Percentiles rank a stretch among this genome's conserved stretches.
phyloP scores from a whole-genome alignment of 2,329 filamentous ascomycete genomes.

The Calonectria hawksworthii region DNA sequence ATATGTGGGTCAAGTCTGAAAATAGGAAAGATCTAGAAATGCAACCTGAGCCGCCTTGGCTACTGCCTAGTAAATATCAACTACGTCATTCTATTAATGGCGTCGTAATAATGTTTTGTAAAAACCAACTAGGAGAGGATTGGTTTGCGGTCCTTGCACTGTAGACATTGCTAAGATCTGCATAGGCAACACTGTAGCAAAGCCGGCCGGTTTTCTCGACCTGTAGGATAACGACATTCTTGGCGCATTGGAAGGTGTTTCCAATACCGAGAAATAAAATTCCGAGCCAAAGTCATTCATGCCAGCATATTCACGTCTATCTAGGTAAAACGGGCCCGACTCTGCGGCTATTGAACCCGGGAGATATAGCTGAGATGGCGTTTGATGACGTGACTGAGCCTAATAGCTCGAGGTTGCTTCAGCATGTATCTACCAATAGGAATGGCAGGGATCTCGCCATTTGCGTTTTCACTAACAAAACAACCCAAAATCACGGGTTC shows the following conservation, averaged over 20 bases:
- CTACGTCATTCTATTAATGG: not conserved
- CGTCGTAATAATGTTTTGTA: not conserved
- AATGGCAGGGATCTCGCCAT: not conserved
- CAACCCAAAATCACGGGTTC: not conserved
- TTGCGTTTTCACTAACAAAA: not conserved
- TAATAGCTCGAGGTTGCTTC: not conserved
- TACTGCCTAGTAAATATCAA: not conserved
- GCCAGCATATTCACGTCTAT: too few species aligned
- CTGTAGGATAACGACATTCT: fast-evolving
- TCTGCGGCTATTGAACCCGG: too few species aligned
- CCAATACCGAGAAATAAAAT: too few species aligned
- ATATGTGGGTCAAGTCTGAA: not conserved
- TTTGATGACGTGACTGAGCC: not conserved
- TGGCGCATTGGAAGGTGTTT: not conserved
- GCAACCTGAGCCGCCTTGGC: not conserved
- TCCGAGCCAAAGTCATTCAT: too few species aligned
- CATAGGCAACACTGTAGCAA: not conserved
- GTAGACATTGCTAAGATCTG: too few species aligned
- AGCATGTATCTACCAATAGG: not conserved
- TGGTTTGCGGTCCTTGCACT: not conserved
- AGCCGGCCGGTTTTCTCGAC: not conserved
- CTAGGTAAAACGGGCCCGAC: too few species aligned
- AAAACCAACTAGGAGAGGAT: not conserved
- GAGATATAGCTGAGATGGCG: too few species aligned
- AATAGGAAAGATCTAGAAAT: not conserved